Evolutionary conservation across 2,329 filamentous ascomycete species (phyloP).

Genomic region (Pezicula neosporulosa): DNA sequence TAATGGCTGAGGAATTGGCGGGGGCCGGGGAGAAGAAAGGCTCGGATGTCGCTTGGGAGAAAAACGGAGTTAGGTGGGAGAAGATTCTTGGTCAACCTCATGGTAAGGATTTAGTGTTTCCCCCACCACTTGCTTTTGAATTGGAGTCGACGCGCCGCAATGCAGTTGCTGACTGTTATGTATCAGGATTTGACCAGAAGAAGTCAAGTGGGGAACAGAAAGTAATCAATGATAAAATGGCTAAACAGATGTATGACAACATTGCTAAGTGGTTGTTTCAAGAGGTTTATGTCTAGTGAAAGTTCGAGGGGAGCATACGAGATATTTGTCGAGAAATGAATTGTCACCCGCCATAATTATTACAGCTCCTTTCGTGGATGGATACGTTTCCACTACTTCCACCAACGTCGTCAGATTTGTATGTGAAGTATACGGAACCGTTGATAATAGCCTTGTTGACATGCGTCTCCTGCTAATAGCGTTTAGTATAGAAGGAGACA

Average conservation of each 20-base stretch:
- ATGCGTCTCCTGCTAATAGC: too few relatives aligned
- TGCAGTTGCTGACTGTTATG: not conserved
- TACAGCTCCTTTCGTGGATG: too few relatives aligned
- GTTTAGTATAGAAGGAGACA: too few relatives aligned
- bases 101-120: not conserved
- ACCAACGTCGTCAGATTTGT: too few relatives aligned
- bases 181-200: not conserved
- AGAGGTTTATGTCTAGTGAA: not conserved
- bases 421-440: too few relatives aligned
- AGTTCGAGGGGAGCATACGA: too few relatives aligned
- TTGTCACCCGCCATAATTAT: too few relatives aligned
- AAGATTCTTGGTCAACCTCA: slow-evolving; percentile 5
- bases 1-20: slow-evolving; percentile 14
- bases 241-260: not conserved
- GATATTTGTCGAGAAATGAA: too few relatives aligned
- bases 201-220: not conserved
- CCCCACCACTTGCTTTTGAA: not conserved
- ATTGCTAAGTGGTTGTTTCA: not conserved
- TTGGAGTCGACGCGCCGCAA: not conserved
- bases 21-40: not conserved
- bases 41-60: slow-evolving; percentile 2
- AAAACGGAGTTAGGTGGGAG: slow-evolving; percentile 5
- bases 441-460: too few relatives aligned
- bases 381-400: too few relatives aligned
- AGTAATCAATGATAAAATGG: not conserved